A percentile compares a stretch with the other conserved stretches of the same genome.
These are phyloP conservation scores for Candida peoriensis DNA, from an alignment of 805 yeast species.

Conservation along the genomic window DNA sequence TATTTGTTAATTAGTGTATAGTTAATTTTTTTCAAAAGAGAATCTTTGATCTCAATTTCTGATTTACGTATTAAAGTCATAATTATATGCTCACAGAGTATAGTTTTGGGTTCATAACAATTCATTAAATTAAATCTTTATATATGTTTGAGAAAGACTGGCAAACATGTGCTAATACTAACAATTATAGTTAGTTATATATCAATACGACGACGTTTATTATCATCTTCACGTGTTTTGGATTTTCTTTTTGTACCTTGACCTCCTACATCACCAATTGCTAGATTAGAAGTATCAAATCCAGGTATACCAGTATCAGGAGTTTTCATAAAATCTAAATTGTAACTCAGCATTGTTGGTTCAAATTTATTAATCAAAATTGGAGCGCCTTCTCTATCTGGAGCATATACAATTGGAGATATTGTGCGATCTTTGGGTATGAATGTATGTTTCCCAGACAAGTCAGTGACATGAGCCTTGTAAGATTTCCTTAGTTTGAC, in stretches of 20 bases:
- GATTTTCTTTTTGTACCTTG: conserved; percentile 33
- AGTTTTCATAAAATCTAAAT: conserved; percentile 59
- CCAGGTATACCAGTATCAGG: conserved; percentile 72
- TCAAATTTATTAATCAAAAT: conserved; percentile 46
- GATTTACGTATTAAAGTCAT: too few species aligned
- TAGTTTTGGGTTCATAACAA: too few species aligned
- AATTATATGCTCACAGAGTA: too few species aligned
- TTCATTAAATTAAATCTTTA: too few species aligned
- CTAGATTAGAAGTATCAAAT: conserved; percentile 63
- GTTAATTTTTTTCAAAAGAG: too few species aligned
- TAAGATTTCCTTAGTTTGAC: conserved; percentile 91
- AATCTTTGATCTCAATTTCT: too few species aligned
- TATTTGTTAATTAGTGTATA: too few species aligned
- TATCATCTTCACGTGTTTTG: conserved; percentile 30
- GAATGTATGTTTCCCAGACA: conserved; percentile 68
- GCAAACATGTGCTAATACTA: too few species aligned
- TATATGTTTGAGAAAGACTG: too few species aligned
- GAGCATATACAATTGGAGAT: conserved; percentile 32
- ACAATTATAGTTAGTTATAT: too few species aligned
- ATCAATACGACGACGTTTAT: conserved; percentile 24
- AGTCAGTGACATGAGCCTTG: conserved; percentile 83
- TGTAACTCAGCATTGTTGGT: conserved; percentile 39
- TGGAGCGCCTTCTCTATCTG: conserved; percentile 30
- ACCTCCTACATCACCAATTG: conserved; percentile 40
- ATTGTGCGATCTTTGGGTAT: conserved; percentile 47